Conservation (phyloP, 2,329 filamentous ascomycete species). For the Penicillium freii region DNA sequence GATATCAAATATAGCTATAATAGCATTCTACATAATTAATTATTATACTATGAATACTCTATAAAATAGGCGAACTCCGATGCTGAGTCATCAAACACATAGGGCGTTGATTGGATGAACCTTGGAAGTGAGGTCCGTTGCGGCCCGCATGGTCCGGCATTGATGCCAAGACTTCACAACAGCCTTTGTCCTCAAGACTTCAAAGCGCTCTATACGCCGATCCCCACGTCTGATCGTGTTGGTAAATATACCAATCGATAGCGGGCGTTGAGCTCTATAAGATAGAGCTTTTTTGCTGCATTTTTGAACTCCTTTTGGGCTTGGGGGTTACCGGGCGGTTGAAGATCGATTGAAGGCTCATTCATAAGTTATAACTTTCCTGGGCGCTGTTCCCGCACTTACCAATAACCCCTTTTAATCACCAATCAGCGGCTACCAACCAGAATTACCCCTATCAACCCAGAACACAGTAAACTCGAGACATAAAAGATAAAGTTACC, state of each 20-base stretch:
- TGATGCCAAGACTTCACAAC: not conserved
- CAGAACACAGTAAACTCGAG: not conserved
- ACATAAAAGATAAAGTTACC: not conserved
- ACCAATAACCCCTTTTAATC: not conserved
- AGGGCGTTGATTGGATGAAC: not conserved
- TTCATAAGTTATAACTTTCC: no score
- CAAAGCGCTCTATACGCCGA: not conserved
- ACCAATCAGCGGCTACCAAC: not conserved
- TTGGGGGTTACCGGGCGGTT: not conserved
- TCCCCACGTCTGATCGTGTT: not conserved
- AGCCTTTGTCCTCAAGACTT: not conserved
- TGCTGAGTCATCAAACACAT: not conserved
- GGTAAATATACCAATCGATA: conserved; percentile 1
- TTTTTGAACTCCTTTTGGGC: not conserved
- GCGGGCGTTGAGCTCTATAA: not conserved
- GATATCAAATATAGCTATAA: no score
- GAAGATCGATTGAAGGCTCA: not conserved
- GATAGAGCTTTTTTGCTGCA: not conserved
- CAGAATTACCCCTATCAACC: not conserved
- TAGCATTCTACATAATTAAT: not conserved
- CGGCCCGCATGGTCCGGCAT: not conserved
- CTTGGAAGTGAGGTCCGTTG: not conserved
- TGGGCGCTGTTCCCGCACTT: not conserved
- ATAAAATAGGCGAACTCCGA: not conserved
- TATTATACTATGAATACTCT: not conserved